Base-by-base conservation (phyloP, 2,329 filamentous ascomycete species). In the Ceratocystis huliohia region DNA sequence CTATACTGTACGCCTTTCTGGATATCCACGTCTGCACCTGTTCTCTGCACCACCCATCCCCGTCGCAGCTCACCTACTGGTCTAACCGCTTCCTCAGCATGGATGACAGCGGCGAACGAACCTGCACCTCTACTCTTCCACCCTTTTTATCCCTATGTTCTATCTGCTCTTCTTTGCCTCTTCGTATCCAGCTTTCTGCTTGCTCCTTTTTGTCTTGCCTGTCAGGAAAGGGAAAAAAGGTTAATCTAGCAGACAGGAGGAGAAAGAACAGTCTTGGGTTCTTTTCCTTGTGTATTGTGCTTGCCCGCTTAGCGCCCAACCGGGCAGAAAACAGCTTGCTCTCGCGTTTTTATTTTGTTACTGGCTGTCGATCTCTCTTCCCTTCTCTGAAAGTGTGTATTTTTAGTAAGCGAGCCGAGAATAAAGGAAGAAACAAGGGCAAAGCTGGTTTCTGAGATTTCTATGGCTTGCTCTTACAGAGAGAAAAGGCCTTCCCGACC, bases 51-150 rank as follows among this genome's bases (percentile, higher is more conserved):
- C 50, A 22, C 10, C 50, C 22, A n/a, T 56, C 22, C 25, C n/a
- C 50, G 5, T 33, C 53, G 17, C 53, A n/a, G 25, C 53, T 57
- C 53, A 33, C 53, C 53, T 13, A 28, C 53, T 57, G 53, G 53
- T 33, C 13, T 13, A 33, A 28, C 53, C 53, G 53, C 53, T 7
- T 57, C 53, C 17, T 57, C 53, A 57, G 53, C 53, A 57, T 57
- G 53, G 53, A 57, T 57, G 53, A 57, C 53, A 57, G 53, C 53
- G 53, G 53, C 53, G 53, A 57, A 57, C 53, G 53, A 33, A 17
- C n/a, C 50, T 30, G 22, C 22, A 10, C 50, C 8, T 30, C 22
- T 17, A 0, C 25, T 17, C 50, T 28, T 30, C 10, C 25, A 13
- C 50, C 25, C 25, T 57, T 17, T 33, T 7, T 30, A 13, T 30